These are phyloP conservation scores for Pseudogymnoascus sp. DNA, from an alignment of 2,329 filamentous ascomycete genomes.

Conservation along the genomic window DNA sequence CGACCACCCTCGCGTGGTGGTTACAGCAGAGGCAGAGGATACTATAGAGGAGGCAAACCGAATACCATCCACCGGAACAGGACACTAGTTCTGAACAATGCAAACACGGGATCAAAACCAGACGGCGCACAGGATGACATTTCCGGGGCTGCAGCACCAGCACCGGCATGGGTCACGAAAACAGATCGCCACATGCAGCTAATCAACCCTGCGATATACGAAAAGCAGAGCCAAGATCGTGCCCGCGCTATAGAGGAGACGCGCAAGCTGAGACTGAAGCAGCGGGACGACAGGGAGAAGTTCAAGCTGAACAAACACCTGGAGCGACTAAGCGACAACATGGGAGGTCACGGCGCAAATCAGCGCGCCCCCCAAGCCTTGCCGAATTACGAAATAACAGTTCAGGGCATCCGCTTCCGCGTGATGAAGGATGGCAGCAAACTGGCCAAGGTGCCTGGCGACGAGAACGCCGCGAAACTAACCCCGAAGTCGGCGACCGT, in stretches of 20 bases:
- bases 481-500: slow-evolving; percentile 68
- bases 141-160: slow-evolving; percentile 22
- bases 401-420: slow-evolving; percentile 66
- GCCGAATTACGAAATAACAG: slow-evolving; percentile 51
- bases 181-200: slow-evolving; percentile 71
- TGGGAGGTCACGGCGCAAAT: slow-evolving; percentile 11
- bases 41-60: slow-evolving; percentile 31
- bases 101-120: slow-evolving; percentile 19
- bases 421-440: slow-evolving; percentile 75
- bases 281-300: slow-evolving; percentile 50
- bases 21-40: slow-evolving; percentile 19
- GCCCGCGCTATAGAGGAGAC: slow-evolving; percentile 65
- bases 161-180: slow-evolving; percentile 57
- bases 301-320: slow-evolving; percentile 44
- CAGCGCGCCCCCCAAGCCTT: slow-evolving; percentile 25
- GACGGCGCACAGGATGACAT: slow-evolving; percentile 29
- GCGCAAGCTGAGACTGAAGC: slow-evolving; percentile 45
- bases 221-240: slow-evolving; percentile 61
- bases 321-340: slow-evolving; percentile 28
- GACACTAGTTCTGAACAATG: slow-evolving; percentile 56
- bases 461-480: slow-evolving; percentile 49
- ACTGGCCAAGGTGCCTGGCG: slow-evolving; percentile 66
- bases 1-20: slow-evolving; percentile 23
- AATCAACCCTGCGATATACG: slow-evolving; percentile 72
- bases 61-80: slow-evolving; percentile 42